Base-by-base conservation (phyloP, 1,139 yeast species). In the Entelexis paramagnoliae region DNA sequence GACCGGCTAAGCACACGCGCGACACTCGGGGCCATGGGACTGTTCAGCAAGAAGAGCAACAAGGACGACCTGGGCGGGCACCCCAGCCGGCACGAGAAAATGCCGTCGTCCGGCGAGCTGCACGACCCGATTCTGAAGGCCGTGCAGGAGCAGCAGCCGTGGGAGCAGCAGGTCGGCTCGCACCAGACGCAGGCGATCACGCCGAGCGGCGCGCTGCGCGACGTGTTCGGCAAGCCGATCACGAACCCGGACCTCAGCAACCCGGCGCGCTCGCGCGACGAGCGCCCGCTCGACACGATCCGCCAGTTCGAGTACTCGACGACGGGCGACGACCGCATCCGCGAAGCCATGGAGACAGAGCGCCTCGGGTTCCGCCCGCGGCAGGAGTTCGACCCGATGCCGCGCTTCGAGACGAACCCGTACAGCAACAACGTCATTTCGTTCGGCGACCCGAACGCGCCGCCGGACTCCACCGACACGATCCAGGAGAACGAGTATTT, bases 271-370 rank as follows among this genome's bases (percentile, higher is more conserved):
- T 70, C 84, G 17, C 77, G 97, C 65, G 88, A 88, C 67, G 98
- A 91, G 71, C 79, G 98, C 60, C 98, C 98, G 4, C 71, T 91
- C 64, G 98, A 93, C 68, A 91, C 98, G 2, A 88, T 91, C 62
- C 74, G 96, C 58, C 77, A 85, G 6, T 91, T 91, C 68, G 97
- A 91, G 71, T 91, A 83, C 65, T 81, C 96, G 33, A 86, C 91
- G 58, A 83, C 95, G 4, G 96, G 96, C 44, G 96, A 89, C 66
- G 72, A 75, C 52, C 68, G 77, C 28, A 82, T 83, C 70, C 77
- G 81, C 51, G 91, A 85, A 55, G 88, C 85, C 63, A 75, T 87
- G 64, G 96, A 89, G 67, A 75, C 89, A 10, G 76, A 76, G 22
- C 71, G 79, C 36, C 74, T 83, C 51, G 96, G 96, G 26, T 88